A percentile compares a stretch with the other conserved stretches of the same genome.
Conservation (phyloP, 495 filamentous ascomycete species). For the Usnea hakonensis region DNA sequence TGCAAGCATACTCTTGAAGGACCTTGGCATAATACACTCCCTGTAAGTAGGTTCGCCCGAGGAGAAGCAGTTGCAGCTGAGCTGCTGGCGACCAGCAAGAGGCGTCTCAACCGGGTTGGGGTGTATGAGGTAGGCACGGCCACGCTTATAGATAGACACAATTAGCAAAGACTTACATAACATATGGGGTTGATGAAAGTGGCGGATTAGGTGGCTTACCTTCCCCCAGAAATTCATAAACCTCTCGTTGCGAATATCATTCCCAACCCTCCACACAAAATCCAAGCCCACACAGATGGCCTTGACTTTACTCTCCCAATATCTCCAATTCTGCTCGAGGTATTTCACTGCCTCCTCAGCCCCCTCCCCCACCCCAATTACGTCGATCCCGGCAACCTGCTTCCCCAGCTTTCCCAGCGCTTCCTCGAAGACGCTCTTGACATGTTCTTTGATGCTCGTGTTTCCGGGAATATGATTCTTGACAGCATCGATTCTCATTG, state of each 20-base stretch:
- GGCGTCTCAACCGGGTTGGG: slow-evolving; percentile 38
- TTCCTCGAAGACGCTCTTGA: slow-evolving; percentile 56
- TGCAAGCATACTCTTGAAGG: slow-evolving; percentile 34
- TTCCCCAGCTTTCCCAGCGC: slow-evolving; percentile 37
- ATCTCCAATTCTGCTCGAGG: slow-evolving; percentile 49
- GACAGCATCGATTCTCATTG: slow-evolving; percentile 28
- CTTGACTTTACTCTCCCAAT: slow-evolving; percentile 31
- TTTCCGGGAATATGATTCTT: slow-evolving; percentile 55
- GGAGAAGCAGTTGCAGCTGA: slow-evolving; percentile 44
- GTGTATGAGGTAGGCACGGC: slow-evolving; percentile 54
- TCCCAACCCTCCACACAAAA: slow-evolving; percentile 25
- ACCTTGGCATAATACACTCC: slow-evolving; percentile 37
- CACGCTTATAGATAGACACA: slow-evolving; percentile 37
- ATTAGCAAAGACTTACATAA: neutral
- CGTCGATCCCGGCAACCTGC: slow-evolving; percentile 46
- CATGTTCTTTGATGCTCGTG: slow-evolving; percentile 44
- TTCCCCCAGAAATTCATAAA: slow-evolving; percentile 41
- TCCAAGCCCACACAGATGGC: slow-evolving; percentile 38
- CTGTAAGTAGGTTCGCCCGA: slow-evolving; percentile 35
- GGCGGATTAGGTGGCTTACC: slow-evolving; percentile 31
- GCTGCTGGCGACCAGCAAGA: slow-evolving; percentile 34
- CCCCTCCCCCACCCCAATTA: slow-evolving; percentile 57
- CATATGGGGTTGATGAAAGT: neutral
- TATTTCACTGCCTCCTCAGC: slow-evolving; percentile 47
- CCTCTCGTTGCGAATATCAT: slow-evolving; percentile 28